Base-by-base conservation (phyloP, 352 stramenopile genomes). In the Phytophthora rubi region DNA sequence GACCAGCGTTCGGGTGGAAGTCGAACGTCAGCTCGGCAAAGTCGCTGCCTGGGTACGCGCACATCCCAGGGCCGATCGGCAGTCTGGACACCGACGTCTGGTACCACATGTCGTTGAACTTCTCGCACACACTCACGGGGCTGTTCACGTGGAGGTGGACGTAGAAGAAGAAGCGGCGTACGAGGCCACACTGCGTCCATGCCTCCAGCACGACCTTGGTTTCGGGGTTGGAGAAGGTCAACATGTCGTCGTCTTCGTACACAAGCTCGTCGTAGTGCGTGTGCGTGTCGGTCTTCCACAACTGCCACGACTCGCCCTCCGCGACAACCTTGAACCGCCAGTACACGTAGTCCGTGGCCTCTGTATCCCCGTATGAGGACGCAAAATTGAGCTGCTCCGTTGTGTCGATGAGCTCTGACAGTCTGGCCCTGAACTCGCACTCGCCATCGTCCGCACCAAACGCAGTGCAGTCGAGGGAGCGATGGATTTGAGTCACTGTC, bases 71-170 rank as follows among this genome's bases (percentile, higher is more conserved):
- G 2, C 48, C 28, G 45, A 83, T 71, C 26, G 76, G 74, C 6
- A 81, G 65, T 30, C 68, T 71, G 45, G 74, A 79, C 13, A 78
- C 66, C 0, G 67, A 71, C 10, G 66, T 80, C 65, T 92, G 81
- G 65, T 92, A 92, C 82, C 82, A 92, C 85, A 92, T 89, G 26
- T 74, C 67, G 45, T 68, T 61, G 53, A 91, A 90, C n/a, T 78
- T 69, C 13, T 90, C 71, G 53, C 81, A 89, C 12, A 92, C 71
- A 5, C 68, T 57, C 54, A 88, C 65, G 44, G 66, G 70, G 42
- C 74, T 85, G 62, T 81, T 76, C 45, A 82, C 64, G 51, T 91
- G 83, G 32, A 91, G 59, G 52, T 81, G 67, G 4, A 91, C 70
- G 53, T 78, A 75, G 55, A 90, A 90, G 35, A 75, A 68, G 51